phyloP scores from a whole-genome alignment of 140 eudicot genomes.

The Flaveria floridana region DNA sequence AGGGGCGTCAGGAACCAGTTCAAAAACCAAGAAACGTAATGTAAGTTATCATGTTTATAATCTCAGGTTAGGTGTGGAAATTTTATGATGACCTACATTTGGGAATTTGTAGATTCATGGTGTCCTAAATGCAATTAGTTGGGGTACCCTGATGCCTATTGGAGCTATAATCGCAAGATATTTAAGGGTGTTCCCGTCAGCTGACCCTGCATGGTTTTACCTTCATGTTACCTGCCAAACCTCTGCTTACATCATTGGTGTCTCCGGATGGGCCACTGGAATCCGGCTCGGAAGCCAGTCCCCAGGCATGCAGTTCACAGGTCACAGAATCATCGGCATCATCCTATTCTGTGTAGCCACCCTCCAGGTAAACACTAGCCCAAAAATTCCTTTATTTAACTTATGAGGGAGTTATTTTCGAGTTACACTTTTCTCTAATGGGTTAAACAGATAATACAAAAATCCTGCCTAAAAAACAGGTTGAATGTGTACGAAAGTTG shows the following conservation, averaged over 20 bases:
- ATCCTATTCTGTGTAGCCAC: slow-evolving; percentile 67
- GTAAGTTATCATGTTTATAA: slow-evolving; percentile 40
- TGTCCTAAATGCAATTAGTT: slow-evolving; percentile 67
- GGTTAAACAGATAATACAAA: not conserved
- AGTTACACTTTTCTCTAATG: not conserved
- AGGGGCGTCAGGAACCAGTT: slow-evolving; percentile 38
- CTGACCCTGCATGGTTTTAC: slow-evolving; percentile 95
- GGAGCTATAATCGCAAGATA: slow-evolving; percentile 80
- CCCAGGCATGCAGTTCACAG: slow-evolving; percentile 52
- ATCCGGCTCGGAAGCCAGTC: slow-evolving; percentile 67
- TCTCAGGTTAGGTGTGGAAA: not conserved
- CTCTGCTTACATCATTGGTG: slow-evolving; percentile 69
- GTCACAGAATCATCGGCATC: slow-evolving; percentile 81
- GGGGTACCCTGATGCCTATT: slow-evolving; percentile 84
- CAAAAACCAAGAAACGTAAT: slow-evolving; percentile 52
- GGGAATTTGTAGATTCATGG: slow-evolving; percentile 69
- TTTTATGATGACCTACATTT: not conserved
- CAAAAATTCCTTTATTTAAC: too few species aligned
- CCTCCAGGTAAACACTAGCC: slow-evolving; percentile 50
- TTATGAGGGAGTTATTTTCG: not conserved
- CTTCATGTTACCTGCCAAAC: slow-evolving; percentile 80
- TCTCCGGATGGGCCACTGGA: slow-evolving; percentile 87
- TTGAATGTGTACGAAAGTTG: not conserved
- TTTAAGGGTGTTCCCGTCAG: slow-evolving; percentile 58
- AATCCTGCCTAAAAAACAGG: not conserved